A percentile compares a stretch with the other conserved stretches of the same genome.
Evolutionary conservation across 352 stramenopile genomes (phyloP).

Genomic region (Pythium diclinum): DNA sequence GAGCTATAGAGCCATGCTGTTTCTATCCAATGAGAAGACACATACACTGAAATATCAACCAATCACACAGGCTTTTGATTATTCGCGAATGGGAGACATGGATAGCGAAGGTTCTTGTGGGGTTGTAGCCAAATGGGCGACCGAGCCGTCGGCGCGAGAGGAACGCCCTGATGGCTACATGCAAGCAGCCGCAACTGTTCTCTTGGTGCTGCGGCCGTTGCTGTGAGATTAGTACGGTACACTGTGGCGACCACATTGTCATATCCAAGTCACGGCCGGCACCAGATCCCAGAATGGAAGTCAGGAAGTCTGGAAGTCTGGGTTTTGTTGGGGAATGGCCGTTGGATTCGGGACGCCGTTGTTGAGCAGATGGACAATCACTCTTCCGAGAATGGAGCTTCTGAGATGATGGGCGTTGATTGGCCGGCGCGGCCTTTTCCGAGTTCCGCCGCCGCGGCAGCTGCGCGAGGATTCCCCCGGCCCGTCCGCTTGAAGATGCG

Average conservation of each 20-base stretch:
- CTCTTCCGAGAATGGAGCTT: neutral
- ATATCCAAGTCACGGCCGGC: too few relatives aligned
- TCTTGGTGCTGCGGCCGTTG: neutral
- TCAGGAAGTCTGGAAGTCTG: too few relatives aligned
- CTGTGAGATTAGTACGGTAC: too few relatives aligned
- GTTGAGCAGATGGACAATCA: neutral
- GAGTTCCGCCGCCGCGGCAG: slow-evolving; percentile 2
- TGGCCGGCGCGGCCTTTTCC: neutral
- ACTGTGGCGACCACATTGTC: too few relatives aligned
- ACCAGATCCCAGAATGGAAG: neutral
- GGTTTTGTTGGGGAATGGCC: too few relatives aligned
- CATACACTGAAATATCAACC: neutral
- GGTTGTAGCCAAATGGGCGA: neutral
- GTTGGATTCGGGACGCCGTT: neutral
- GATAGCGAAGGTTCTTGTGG: slow-evolving; percentile 12
- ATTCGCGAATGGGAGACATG: neutral
- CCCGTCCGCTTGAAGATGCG: slow-evolving; percentile 8
- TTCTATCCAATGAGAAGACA: neutral
- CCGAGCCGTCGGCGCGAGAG: neutral
- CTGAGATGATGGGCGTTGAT: neutral
- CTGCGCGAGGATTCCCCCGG: neutral
- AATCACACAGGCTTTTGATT: neutral
- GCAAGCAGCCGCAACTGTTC: neutral
- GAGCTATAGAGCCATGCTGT: neutral
- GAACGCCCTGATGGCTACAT: neutral